Percentiles rank a stretch among this genome's conserved stretches.
Conservation (phyloP, 352 stramenopile species). For the Phytophthora brassicae region DNA sequence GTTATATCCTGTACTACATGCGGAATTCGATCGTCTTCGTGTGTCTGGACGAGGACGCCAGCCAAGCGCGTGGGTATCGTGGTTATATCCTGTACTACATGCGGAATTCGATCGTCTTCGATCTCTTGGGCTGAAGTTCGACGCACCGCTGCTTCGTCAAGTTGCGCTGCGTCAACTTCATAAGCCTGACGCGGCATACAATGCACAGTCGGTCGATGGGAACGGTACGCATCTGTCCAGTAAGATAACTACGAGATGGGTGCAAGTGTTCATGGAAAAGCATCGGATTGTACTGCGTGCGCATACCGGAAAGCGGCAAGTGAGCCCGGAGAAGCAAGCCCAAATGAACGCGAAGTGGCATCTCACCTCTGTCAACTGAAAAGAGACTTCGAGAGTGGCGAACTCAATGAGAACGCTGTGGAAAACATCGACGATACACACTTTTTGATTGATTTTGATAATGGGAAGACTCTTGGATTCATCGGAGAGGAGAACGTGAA, state of each 20-base stretch:
- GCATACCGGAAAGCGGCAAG: background rate
- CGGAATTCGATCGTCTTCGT: conserved; percentile 4
- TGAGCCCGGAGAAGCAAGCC: conserved; percentile 8
- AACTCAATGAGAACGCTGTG: too few relatives aligned
- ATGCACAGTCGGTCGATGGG: background rate
- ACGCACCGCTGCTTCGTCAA: too few relatives aligned
- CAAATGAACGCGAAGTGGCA: conserved; percentile 11
- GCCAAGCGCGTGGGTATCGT: background rate
- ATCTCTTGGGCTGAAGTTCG: conserved; percentile 10
- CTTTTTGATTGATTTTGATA: too few relatives aligned
- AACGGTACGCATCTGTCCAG: background rate
- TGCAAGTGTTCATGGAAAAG: conserved; percentile 16
- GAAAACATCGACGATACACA: too few relatives aligned
- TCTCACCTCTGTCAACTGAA: conserved; percentile 5
- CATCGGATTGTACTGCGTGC: conserved; percentile 7
- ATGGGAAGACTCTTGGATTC: too few relatives aligned
- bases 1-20: conserved; percentile 4
- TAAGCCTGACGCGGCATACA: background rate
- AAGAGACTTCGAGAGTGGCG: too few relatives aligned
- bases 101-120: conserved; percentile 6
- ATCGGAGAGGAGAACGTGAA: too few relatives aligned
- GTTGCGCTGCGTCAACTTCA: too few relatives aligned
- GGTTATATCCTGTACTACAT: conserved; percentile 6
- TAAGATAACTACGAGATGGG: background rate
- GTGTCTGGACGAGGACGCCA: background rate